These are phyloP conservation scores for Yamadazyma kanchanaburiensis DNA, from an alignment of 1,139 yeast species.

Conservation along the genomic window DNA sequence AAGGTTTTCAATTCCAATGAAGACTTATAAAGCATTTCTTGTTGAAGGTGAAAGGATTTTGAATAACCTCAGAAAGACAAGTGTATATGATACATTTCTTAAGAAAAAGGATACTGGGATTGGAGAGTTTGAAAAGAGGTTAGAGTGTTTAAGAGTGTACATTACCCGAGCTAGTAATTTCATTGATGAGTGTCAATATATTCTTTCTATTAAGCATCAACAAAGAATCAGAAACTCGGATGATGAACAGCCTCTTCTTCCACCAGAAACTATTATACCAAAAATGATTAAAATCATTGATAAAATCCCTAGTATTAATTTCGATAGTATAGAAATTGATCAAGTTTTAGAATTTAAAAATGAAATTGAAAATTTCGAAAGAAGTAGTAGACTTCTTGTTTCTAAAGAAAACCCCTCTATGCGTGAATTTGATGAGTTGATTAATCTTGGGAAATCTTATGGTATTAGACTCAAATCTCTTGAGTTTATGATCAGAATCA, in stretches of 20 bases:
- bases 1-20: constrained; percentile 46
- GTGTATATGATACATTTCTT: constrained; percentile 8
- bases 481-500: constrained; percentile 43
- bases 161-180: constrained; percentile 47
- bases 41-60: constrained; percentile 57
- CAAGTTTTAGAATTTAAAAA: constrained; percentile 51
- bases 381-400: constrained; percentile 40
- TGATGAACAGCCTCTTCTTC: constrained; percentile 11
- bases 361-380: constrained; percentile 55
- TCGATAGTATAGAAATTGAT: constrained; percentile 58
- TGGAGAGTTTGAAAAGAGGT: constrained; percentile 17
- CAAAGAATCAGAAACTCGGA: constrained; percentile 38
- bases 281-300: constrained; percentile 34
- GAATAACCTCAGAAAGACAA: constrained; percentile 26
- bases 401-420: constrained; percentile 23
- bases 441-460: constrained; percentile 54
- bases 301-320: constrained; percentile 47
- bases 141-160: constrained; percentile 40
- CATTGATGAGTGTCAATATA: constrained; percentile 54
- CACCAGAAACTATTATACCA: constrained; percentile 16
- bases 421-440: constrained; percentile 44
- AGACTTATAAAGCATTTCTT: constrained; percentile 41
- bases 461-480: constrained; percentile 56
- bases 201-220: constrained; percentile 50
- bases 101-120: constrained; percentile 6